Base-by-base conservation (phyloP, 106 monocot species). In the Gastrodia elata region DNA sequence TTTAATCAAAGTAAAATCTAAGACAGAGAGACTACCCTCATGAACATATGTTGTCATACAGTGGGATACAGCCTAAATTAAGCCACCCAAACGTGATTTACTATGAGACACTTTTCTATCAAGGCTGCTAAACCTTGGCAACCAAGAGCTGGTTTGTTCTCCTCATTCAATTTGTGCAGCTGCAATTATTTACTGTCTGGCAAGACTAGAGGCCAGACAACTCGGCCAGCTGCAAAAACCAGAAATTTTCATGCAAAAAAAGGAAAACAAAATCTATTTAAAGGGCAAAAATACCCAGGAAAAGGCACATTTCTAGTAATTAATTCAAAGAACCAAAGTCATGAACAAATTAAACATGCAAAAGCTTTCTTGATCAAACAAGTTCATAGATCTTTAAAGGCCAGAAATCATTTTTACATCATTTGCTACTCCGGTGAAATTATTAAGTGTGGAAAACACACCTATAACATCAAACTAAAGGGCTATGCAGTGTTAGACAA, bases 181-280 rank as follows among this genome's bases (percentile, higher is more conserved):
- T 89, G 87, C 24, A 81, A 11, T 77, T 86, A 85, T 87, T 93
- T 93, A 83, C 84, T 87, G 82, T 38, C 77, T 83, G 89, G 82
- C 78, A 87, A 64, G 20, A 64, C 81, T 87, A 27, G n/a, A 5
- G 77, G 74, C 86, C 92, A 89, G 74, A 39, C 87, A 93, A 79
- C 87, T 93, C 93, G 93, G 89, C 93, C 87, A 93, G 92, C 87
- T 77, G 89, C 92, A 79, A 69, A n/a, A 13, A 39, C 39, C 69
- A 67, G 13, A 32, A 8, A n/a, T 2, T 30, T 61, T 61, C 30
- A 32, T n/a, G n/a, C n/a, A n/a, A n/a, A n/a, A n/a, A n/a, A n/a
- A n/a, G n/a, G n/a, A n/a, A n/a, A n/a, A n/a, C n/a, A n/a, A n/a
- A n/a, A n/a, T n/a, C n/a, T n/a, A n/a, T n/a, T n/a, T n/a, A n/a